These are phyloP conservation scores for Strombidium stylifer DNA, from an alignment of 73 alveolate genomes.

Conservation along the genomic window DNA sequence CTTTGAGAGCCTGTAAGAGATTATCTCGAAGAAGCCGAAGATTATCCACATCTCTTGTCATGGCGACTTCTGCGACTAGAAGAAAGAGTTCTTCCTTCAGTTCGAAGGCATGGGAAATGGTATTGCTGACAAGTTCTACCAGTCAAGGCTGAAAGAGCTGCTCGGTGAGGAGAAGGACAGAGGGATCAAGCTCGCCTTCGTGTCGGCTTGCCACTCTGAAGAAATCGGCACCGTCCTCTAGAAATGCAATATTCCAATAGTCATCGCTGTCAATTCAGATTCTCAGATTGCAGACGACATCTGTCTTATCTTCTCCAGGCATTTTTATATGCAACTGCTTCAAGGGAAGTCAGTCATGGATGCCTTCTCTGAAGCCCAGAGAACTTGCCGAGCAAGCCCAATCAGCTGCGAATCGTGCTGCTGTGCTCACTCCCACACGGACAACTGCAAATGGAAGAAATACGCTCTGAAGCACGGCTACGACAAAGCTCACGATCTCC, in stretches of 20 bases:
- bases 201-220: slow-evolving; percentile 46
- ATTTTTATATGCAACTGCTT: no score
- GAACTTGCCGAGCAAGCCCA: no score
- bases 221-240: slow-evolving; percentile 30
- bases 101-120: slow-evolving; percentile 34
- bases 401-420: no score
- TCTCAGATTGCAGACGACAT: slow-evolving; percentile 33
- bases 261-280: slow-evolving; percentile 32
- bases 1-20: slow-evolving; percentile 10
- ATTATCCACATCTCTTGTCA: slow-evolving; percentile 49
- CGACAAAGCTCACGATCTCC: no score
- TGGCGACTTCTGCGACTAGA: slow-evolving; percentile 28
- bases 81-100: slow-evolving; percentile 21
- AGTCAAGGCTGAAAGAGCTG: not conserved
- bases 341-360: no score
- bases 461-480: no score
- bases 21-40: slow-evolving; percentile 25
- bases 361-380: no score
- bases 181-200: slow-evolving; percentile 1
- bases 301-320: no score
- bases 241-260: slow-evolving; percentile 26
- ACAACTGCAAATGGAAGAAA: no score
- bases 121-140: slow-evolving; percentile 19
- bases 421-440: no score
- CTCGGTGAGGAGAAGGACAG: not conserved